These are phyloP conservation scores for Mycena capillaripes DNA, from an alignment of 768 basidiomycete species.

Conservation along the genomic window DNA sequence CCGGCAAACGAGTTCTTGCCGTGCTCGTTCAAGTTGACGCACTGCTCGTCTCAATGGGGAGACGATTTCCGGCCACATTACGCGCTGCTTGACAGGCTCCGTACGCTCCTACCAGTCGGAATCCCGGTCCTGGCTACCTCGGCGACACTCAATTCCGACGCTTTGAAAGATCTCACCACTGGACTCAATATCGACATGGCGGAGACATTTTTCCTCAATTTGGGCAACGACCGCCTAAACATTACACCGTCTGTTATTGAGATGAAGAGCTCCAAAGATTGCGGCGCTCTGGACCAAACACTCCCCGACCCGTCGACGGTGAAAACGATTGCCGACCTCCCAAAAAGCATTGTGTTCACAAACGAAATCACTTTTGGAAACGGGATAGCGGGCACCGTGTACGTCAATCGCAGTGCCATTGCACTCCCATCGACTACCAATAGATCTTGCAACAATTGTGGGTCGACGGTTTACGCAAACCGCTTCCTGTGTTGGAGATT, in stretches of 20 bases:
- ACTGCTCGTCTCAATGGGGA: conserved; percentile 53
- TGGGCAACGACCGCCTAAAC: conserved; percentile 54
- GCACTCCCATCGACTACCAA: too few species aligned
- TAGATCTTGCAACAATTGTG: too few species aligned
- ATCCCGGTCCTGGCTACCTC: conserved; percentile 49
- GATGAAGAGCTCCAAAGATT: conserved; percentile 14
- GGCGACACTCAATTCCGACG: conserved; percentile 49
- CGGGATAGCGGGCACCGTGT: too few species aligned
- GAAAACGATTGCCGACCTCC: conserved; percentile 10
- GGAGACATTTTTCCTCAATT: conserved; percentile 47
- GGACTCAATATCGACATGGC: conserved; percentile 41
- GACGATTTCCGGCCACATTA: conserved; percentile 50
- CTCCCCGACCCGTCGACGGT: conserved; percentile 11
- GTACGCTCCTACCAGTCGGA: conserved; percentile 43
- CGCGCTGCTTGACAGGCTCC: conserved; percentile 43
- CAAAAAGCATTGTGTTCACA: conserved; percentile 33
- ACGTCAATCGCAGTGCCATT: too few species aligned
- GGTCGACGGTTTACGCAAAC: too few species aligned
- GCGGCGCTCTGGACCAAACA: background rate
- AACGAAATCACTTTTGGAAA: conserved; percentile 36
- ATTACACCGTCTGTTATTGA: conserved; percentile 3
- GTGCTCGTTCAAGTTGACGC: conserved; percentile 56
- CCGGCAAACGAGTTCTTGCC: conserved; percentile 28
- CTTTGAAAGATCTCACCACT: conserved; percentile 42
- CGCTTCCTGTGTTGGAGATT: too few species aligned